Evolutionary conservation across 2,329 filamentous ascomycete species (phyloP).

Genomic region (Fusarium azukiicola): DNA sequence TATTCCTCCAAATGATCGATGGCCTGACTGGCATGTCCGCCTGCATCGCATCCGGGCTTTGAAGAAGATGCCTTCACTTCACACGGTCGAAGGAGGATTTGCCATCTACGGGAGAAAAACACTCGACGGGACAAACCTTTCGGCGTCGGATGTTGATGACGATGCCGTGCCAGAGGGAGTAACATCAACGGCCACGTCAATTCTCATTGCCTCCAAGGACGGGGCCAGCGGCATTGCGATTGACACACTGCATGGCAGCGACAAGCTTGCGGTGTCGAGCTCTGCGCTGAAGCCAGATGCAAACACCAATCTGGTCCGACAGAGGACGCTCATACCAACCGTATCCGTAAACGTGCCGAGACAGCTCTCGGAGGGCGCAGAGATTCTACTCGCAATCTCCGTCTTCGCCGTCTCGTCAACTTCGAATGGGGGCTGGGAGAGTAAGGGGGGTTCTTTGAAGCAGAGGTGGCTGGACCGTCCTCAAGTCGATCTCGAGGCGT

Average conservation of each 20-base stretch:
- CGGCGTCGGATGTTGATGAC: accelerated
- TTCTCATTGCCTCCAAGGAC: slow-evolving; percentile 25
- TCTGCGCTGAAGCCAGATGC: slow-evolving; percentile 44
- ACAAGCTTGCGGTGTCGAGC: neutral
- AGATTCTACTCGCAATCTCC: slow-evolving; percentile 22
- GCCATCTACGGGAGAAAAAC: slow-evolving; percentile 35
- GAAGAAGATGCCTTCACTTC: slow-evolving; percentile 7
- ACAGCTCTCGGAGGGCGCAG: neutral
- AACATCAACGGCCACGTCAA: slow-evolving; percentile 4
- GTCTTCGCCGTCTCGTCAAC: slow-evolving; percentile 38
- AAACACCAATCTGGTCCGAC: slow-evolving; percentile 44
- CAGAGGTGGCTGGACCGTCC: slow-evolving; percentile 34
- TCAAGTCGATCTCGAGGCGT: neutral
- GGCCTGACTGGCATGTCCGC: slow-evolving; percentile 61
- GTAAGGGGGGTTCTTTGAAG: accelerated
- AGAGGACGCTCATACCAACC: slow-evolving; percentile 43
- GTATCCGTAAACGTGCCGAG: neutral
- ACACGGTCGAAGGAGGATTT: slow-evolving; percentile 46
- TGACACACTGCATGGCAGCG: neutral
- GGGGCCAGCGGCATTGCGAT: slow-evolving; percentile 38
- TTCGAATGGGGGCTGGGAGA: neutral
- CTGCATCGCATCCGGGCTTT: slow-evolving; percentile 47
- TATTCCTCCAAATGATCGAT: slow-evolving; percentile 54
- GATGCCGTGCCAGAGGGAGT: slow-evolving; percentile 4
- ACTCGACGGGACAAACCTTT: slow-evolving; percentile 34